Evolutionary conservation across 2,329 filamentous ascomycete species (phyloP).

Genomic region (Botrytis medusae): DNA sequence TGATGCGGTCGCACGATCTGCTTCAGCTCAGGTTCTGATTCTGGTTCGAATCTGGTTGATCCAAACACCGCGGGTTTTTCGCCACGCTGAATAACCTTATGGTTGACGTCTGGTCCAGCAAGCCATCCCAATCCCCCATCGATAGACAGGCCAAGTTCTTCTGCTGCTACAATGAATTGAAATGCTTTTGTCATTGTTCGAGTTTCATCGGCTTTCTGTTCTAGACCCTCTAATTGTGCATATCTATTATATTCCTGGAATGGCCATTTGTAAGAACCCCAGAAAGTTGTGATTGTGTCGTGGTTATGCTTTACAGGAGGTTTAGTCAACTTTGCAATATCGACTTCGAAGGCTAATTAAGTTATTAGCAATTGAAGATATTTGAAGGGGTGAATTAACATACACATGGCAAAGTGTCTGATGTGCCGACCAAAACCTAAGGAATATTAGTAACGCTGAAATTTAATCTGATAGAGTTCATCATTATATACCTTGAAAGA

Average conservation of each 20-base stretch:
- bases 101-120: conserved; percentile 57
- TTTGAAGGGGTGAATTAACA: not conserved
- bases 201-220: conserved; percentile 63
- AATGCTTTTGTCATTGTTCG: conserved; percentile 61
- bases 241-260: conserved; percentile 59
- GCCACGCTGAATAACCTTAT: conserved; percentile 45
- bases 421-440: conserved; percentile 57
- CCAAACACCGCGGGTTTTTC: conserved; percentile 49
- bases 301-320: conserved; percentile 59
- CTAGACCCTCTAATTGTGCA: conserved; percentile 57
- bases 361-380: conserved; percentile 4
- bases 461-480: not conserved
- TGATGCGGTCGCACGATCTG: not conserved
- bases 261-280: conserved; percentile 67
- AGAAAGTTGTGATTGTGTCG: conserved; percentile 56
- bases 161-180: conserved; percentile 53
- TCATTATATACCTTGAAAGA: conserved; percentile 51
- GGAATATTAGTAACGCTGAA: conserved; percentile 17
- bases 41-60: conserved; percentile 39
- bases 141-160: conserved; percentile 65
- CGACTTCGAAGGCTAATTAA: conserved; percentile 57
- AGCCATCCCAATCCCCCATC: conserved; percentile 69
- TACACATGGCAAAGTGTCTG: conserved; percentile 59
- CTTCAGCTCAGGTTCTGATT: conserved; percentile 38
- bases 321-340: conserved; percentile 50